Conservation (phyloP, 257 asterid species). For the Nicotiana knightiana region DNA sequence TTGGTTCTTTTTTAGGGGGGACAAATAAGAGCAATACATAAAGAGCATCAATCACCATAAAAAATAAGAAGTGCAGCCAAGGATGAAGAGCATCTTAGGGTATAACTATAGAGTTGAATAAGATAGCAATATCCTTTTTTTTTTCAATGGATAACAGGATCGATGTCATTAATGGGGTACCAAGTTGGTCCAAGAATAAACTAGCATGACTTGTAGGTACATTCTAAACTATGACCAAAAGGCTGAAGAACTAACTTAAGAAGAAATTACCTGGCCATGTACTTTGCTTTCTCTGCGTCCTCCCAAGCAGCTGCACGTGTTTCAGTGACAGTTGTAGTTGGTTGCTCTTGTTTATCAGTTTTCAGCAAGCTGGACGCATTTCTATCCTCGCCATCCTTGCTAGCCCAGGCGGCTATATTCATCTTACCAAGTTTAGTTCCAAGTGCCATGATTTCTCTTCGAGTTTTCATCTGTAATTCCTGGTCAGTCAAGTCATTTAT, state of each 20-base stretch:
- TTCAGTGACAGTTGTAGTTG: constrained; percentile 5
- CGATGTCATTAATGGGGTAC: neutral
- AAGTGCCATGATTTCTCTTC: constrained; percentile 22
- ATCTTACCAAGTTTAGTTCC: constrained; percentile 23
- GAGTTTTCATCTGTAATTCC: constrained; percentile 21
- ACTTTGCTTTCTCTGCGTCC: constrained; percentile 23
- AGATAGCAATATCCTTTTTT: neutral
- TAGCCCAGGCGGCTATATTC: constrained; percentile 25
- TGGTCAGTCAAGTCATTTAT: constrained; percentile 6
- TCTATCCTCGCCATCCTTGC: constrained; percentile 20
- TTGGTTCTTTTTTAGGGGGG: neutral
- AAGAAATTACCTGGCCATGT: constrained; percentile 14
- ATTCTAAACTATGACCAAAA: neutral
- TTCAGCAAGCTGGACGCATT: constrained; percentile 1
- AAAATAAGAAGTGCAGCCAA: neutral
- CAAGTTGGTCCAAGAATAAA: neutral
- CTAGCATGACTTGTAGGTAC: neutral
- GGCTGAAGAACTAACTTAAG: neutral
- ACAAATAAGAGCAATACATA: neutral
- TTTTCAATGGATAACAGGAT: neutral
- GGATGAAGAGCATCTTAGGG: neutral
- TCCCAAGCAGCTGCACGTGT: constrained; percentile 25
- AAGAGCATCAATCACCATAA: neutral
- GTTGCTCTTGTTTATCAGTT: neutral
- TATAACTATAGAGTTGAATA: neutral